Evolutionary conservation across 2,329 filamentous ascomycete species (phyloP), one percentile per base, ranked within the genome.

Genomic region (Drechmeria coniospora): DNA sequence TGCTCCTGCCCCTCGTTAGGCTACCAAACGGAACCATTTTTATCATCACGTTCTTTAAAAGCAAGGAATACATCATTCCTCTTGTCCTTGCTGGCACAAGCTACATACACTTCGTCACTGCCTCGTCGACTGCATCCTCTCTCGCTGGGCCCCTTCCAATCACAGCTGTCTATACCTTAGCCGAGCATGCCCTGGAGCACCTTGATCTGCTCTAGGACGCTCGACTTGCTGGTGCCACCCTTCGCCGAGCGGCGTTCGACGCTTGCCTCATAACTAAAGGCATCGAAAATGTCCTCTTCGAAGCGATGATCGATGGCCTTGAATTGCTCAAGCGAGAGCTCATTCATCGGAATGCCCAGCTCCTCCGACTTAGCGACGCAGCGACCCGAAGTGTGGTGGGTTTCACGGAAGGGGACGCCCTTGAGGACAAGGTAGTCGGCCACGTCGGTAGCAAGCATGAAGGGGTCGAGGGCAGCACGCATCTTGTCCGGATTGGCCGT

Each of bases 211-310:
- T 76, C 64, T 37, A 68, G 42, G 6, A 79, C 75, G 15, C 68
- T 65, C 9, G 65, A 65, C 55, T 68, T 74, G 57, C 79, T 84
- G 15, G 80, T 90, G 16, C 82, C 81, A 15, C 83, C 84, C 39
- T 73, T 74, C 3, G 80, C 75, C 23, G 72, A 68, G 45, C 78
- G 72, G 59, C 78, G 66, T 63, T 93, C 83, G 6, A 92, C 81
- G 34, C 76, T 81, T 37, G 69, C 69, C 55, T 92, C 76, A 45
- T 90, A 92, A 54, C 92, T 68, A 46, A 93, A 79, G 15, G 70
- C 69, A 26, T 69, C 58, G 25, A 67, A 53, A 22, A 92, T 69
- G 47, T 90, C 81, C 32, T 74, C 63, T 17, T 68, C 74, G 37
- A 92, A 80, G 27, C 79, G 64, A 2, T 53, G 43, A 38, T 87